Conservation (phyloP, 306 rosid genomes). For the Dryas drummondii region DNA sequence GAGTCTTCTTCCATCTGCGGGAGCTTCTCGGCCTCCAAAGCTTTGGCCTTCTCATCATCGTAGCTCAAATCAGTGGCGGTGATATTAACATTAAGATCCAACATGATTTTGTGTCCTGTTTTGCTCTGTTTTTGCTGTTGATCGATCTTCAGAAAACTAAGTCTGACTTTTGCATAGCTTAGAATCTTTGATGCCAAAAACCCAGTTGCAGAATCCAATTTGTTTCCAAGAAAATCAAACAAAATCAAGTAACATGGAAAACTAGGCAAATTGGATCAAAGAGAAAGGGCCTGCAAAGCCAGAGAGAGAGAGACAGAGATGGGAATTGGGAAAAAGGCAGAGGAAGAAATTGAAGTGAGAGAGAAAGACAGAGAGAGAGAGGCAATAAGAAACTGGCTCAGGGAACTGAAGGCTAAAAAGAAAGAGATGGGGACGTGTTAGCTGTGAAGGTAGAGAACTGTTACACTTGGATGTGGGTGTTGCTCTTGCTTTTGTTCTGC, state of each 20-base stretch:
- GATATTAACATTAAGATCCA: constrained; percentile 51
- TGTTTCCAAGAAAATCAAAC: neutral
- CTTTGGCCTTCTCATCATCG: constrained; percentile 4
- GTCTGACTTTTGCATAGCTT: neutral
- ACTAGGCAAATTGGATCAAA: too few relatives aligned
- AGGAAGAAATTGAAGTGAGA: neutral
- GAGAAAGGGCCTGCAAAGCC: too few relatives aligned
- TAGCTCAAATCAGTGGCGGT: neutral
- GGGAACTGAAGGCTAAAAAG: constrained; percentile 14
- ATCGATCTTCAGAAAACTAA: neutral
- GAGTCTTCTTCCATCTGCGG: constrained; percentile 31
- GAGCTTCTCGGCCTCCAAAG: constrained; percentile 25
- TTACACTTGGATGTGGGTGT: constrained; percentile 13
- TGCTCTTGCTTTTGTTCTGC: neutral
- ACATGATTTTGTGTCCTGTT: constrained; percentile 19
- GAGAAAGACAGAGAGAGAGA: constrained; percentile 6
- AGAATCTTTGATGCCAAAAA: neutral
- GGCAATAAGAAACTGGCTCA: constrained; percentile 15
- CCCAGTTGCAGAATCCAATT: constrained; percentile 10
- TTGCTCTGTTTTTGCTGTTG: neutral
- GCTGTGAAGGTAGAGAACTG: constrained; percentile 19
- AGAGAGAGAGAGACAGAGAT: neutral
- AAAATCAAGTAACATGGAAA: neutral
- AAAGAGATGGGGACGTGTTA: constrained; percentile 31
- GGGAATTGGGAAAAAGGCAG: neutral